Percentiles rank a stretch among this genome's conserved stretches.
Conservation (phyloP, 148 eudicot genomes). For the Mesembryanthemum crystallinum region DNA sequence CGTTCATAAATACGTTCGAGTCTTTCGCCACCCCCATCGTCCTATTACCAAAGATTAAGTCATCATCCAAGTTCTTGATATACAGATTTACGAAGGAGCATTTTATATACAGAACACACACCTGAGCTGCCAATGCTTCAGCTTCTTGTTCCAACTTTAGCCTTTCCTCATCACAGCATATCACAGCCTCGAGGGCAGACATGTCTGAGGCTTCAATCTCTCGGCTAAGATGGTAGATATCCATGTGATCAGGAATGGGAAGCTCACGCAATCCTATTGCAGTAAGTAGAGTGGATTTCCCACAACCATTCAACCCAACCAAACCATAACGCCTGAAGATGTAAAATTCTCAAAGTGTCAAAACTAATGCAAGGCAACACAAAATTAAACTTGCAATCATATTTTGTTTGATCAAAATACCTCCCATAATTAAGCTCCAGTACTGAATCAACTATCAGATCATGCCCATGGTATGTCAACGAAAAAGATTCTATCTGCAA, state of each 20-base stretch:
- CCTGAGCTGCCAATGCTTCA: constrained; percentile 80
- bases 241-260: constrained; percentile 99
- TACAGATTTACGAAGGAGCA: neutral
- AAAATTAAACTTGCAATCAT: neutral
- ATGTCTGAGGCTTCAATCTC: constrained; percentile 99
- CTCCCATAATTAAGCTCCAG: constrained; percentile 97
- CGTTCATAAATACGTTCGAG: constrained; percentile 94
- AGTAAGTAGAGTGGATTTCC: constrained; percentile 94
- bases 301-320: constrained; percentile 97
- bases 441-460: constrained; percentile 82
- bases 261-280: constrained; percentile 89
- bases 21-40: constrained; percentile 94
- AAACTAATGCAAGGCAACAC: neutral
- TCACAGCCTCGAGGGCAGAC: constrained; percentile 88
- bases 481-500: constrained; percentile 97
- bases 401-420: constrained; percentile 30
- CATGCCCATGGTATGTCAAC: constrained; percentile 97
- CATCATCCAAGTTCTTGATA: neutral
- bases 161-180: constrained; percentile 87
- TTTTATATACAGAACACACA: constrained; percentile 16
- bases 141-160: constrained; percentile 79
- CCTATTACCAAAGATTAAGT: constrained; percentile 39
- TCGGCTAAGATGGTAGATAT: constrained; percentile 82
- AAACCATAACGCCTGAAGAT: constrained; percentile 83
- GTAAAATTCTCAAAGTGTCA: neutral